Evolutionary conservation across 2,329 filamentous ascomycete species (phyloP).

Genomic region (Diatrype stigma): DNA sequence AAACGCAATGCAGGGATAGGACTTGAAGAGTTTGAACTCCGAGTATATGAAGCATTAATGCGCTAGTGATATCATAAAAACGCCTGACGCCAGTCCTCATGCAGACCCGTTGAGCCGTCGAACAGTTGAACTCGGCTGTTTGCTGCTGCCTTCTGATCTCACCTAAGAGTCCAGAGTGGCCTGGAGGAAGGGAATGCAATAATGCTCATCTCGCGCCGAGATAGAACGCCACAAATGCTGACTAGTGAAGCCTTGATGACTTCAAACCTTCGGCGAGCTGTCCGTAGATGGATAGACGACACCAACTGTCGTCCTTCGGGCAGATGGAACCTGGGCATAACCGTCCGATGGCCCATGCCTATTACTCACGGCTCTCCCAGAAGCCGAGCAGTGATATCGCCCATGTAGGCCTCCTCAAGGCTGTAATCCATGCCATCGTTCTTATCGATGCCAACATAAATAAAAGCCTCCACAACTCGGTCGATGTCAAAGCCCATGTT

Average conservation of each 20-base stretch:
- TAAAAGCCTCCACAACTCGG: constrained; percentile 79
- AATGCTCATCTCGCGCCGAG: neutral
- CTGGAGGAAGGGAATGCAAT: neutral
- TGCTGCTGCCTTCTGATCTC: neutral
- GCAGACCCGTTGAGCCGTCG: neutral
- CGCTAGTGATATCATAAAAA: neutral
- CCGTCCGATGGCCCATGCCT: no score
- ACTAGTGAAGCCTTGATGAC: no score
- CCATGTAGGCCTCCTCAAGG: constrained; percentile 86
- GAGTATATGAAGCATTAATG: neutral
- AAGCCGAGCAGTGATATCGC: constrained; percentile 80
- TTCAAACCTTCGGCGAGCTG: no score
- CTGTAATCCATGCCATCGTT: constrained; percentile 77
- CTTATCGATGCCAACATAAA: constrained; percentile 74
- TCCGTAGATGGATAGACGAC: no score
- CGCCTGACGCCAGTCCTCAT: neutral
- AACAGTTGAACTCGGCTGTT: neutral
- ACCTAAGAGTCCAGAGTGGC: constrained; percentile 3
- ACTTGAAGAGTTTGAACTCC: neutral
- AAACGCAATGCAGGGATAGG: neutral
- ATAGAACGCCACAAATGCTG: no score
- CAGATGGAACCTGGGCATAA: neutral
- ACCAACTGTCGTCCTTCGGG: neutral
- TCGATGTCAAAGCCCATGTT: constrained; percentile 90
- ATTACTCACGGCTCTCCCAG: constrained; percentile 61